Conservation (phyloP, 73 alveolate species). For the Paramecium caudatum region DNA sequence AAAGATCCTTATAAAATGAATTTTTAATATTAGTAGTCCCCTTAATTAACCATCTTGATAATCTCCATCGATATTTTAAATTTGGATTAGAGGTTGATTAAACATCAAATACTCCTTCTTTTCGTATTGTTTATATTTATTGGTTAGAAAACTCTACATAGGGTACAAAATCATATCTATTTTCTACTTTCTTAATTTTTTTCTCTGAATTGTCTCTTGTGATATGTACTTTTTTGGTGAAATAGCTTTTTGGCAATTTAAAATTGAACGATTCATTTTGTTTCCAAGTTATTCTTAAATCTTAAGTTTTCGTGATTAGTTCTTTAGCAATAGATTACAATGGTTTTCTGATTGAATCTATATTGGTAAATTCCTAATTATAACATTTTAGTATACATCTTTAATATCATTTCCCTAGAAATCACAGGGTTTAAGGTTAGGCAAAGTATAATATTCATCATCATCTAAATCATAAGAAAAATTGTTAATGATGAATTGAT, state of each 20-base stretch:
- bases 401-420: not conserved
- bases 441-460: not conserved
- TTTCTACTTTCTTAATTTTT: not conserved
- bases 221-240: not conserved
- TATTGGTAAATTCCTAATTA: not conserved
- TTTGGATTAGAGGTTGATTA: not conserved
- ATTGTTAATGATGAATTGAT: too few relatives aligned
- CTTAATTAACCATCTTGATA: slow-evolving; percentile 41
- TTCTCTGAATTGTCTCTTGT: not conserved
- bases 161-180: slow-evolving; percentile 12
- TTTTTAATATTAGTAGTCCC: slow-evolving; percentile 30
- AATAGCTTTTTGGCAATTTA: not conserved
- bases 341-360: slow-evolving; percentile 8
- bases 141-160: not conserved
- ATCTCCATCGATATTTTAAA: not conserved
- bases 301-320: not conserved
- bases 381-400: not conserved
- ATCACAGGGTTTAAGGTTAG: not conserved
- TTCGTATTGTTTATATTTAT: not conserved
- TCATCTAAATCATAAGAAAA: not conserved
- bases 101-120: not conserved
- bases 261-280: not conserved
- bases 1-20: slow-evolving; percentile 10
- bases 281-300: not conserved
- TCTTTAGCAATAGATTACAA: not conserved